Conservation (phyloP, 2,329 filamentous ascomycete species). For the Alternaria gaisen region DNA sequence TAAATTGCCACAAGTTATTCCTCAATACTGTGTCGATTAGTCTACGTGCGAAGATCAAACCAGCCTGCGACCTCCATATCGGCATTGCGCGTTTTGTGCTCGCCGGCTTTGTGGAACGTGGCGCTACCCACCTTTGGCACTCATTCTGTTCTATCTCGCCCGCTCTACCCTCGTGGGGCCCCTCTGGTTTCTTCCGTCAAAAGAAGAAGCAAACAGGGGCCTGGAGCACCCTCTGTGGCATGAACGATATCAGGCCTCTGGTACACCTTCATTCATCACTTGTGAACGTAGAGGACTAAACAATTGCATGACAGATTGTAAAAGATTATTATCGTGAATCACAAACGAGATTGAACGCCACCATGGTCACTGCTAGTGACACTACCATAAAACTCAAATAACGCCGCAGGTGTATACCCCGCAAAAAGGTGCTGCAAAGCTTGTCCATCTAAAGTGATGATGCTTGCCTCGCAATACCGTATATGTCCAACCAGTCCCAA, state of each 20-base stretch:
- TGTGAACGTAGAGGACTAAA: not conserved
- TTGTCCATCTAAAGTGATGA: slow-evolving; percentile 8
- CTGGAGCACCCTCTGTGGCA: slow-evolving; percentile 32
- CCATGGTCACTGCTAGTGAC: not conserved
- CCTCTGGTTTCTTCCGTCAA: not conserved
- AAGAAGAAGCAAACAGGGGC: not conserved
- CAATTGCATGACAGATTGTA: not conserved
- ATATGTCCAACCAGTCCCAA: not conserved
- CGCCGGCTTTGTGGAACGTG: slow-evolving; percentile 38
- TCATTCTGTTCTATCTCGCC: slow-evolving; percentile 31
- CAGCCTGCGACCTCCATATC: slow-evolving; percentile 39
- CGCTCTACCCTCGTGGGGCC: slow-evolving; percentile 20
- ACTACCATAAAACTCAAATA: not conserved
- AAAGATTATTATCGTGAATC: slow-evolving; percentile 2
- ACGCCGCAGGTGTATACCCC: slow-evolving; percentile 9
- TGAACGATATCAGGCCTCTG: slow-evolving; percentile 33
- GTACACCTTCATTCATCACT: slow-evolving; percentile 30
- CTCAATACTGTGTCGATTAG: slow-evolving; percentile 90
- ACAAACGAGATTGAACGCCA: not conserved
- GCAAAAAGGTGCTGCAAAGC: slow-evolving; percentile 9
- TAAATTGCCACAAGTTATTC: slow-evolving; percentile 84
- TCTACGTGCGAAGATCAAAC: slow-evolving; percentile 87
- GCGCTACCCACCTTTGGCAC: slow-evolving; percentile 37
- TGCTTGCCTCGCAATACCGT: not conserved
- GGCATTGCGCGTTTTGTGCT: slow-evolving; percentile 47